Percentiles rank a stretch among this genome's conserved stretches.
Evolutionary conservation across 139 green algal species (phyloP).

Genomic region (Penium margaritaceum): DNA sequence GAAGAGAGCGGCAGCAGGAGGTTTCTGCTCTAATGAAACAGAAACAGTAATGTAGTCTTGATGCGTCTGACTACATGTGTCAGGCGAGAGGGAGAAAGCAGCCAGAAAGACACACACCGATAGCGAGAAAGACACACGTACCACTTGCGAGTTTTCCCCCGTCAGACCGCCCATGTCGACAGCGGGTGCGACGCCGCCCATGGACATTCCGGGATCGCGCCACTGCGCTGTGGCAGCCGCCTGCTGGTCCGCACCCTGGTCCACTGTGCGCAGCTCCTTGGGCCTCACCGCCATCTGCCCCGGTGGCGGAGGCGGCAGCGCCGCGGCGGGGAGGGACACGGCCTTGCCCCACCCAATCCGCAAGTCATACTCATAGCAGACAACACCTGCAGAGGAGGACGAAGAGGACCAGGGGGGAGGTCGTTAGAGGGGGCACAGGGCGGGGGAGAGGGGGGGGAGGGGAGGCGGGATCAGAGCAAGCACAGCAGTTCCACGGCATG

Average conservation of each 20-base stretch:
- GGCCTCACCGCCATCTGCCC: constrained; percentile 43
- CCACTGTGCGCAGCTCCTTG: constrained; percentile 36
- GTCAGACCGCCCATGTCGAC: neutral
- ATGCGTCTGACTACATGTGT: no score
- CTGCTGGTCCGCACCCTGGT: no score
- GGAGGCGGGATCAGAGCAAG: neutral
- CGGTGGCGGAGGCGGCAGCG: constrained; percentile 58
- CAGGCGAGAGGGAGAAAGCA: no score
- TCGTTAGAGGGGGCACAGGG: neutral
- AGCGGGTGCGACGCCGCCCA: no score
- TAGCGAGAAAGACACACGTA: no score
- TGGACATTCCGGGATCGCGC: no score
- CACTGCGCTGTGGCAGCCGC: no score
- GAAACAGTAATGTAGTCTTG: no score
- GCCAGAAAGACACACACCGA: no score
- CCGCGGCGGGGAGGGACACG: constrained; percentile 64
- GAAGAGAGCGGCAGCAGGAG: no score
- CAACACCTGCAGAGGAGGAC: neutral
- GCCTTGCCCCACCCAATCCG: constrained; percentile 87
- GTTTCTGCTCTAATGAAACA: no score
- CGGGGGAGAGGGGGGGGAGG: constrained; percentile 61
- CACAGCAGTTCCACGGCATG: neutral
- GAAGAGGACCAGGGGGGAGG: constrained; percentile 38
- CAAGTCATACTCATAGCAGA: constrained; percentile 34
- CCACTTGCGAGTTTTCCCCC: constrained; percentile 21